These are phyloP conservation scores for Phylloporus sp. DNA, from an alignment of 768 basidiomycete species.

Conservation along the genomic window DNA sequence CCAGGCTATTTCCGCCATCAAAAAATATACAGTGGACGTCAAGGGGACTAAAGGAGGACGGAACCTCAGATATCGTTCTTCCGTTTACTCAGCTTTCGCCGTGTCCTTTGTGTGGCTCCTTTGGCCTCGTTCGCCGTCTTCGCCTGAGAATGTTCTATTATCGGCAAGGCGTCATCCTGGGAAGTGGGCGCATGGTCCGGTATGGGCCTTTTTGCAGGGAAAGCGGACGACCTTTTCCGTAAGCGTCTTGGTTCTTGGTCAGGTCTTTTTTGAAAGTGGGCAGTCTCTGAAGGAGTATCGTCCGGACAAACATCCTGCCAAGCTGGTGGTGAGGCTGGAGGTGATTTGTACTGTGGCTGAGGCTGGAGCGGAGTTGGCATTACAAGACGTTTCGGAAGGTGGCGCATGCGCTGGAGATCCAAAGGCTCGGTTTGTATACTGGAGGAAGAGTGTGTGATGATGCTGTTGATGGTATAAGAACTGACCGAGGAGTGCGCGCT, in stretches of 20 bases:
- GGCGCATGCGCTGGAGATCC: slow-evolving; percentile 22
- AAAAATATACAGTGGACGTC: slow-evolving; percentile 9
- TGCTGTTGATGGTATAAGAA: slow-evolving; percentile 1
- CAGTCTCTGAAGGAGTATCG: neutral
- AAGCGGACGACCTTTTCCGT: slow-evolving; percentile 23
- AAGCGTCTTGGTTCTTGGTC: slow-evolving; percentile 15
- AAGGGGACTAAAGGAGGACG: slow-evolving; percentile 8
- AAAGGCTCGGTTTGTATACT: slow-evolving; percentile 4
- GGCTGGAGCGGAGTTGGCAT: slow-evolving; percentile 68
- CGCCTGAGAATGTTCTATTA: slow-evolving; percentile 5
- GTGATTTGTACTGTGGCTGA: slow-evolving; percentile 18
- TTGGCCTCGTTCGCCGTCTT: slow-evolving; percentile 15
- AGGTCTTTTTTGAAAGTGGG: slow-evolving; percentile 5
- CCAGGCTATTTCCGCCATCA: slow-evolving; percentile 19
- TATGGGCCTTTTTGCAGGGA: slow-evolving; percentile 24
- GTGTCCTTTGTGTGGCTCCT: slow-evolving; percentile 22
- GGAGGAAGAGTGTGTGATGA: slow-evolving; percentile 4
- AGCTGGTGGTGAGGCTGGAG: neutral
- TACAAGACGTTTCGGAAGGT: slow-evolving; percentile 61
- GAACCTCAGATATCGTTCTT: slow-evolving; percentile 23
- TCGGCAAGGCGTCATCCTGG: slow-evolving; percentile 9
- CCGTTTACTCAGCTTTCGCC: slow-evolving; percentile 33
- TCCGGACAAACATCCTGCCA: slow-evolving; percentile 9
- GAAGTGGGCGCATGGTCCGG: slow-evolving; percentile 19
- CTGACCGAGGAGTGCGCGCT: slow-evolving; percentile 9